These are phyloP conservation scores for Hippophae rhamnoides DNA, from an alignment of 306 rosid genomes.

Conservation along the genomic window DNA sequence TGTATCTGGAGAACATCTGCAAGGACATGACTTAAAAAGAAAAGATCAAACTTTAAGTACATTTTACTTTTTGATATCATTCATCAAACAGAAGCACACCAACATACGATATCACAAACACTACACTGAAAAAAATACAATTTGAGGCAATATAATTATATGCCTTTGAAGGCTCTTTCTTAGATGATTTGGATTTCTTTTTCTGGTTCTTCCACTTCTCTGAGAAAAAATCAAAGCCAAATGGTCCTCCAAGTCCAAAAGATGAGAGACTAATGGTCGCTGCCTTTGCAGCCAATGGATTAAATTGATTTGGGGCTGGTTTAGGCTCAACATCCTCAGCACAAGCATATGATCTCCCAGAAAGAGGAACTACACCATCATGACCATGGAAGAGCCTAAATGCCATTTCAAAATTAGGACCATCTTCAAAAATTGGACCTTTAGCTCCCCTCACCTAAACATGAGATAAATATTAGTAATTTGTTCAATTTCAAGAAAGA, in stretches of 20 bases:
- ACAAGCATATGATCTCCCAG: constrained; percentile 48
- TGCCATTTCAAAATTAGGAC: constrained; percentile 89
- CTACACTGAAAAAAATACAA: background rate
- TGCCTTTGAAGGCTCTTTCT: constrained; percentile 71
- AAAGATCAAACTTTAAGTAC: background rate
- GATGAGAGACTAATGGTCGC: constrained; percentile 96
- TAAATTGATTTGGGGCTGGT: constrained; percentile 49
- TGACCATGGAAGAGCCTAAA: constrained; percentile 91
- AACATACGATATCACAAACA: background rate
- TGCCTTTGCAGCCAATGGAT: constrained; percentile 96
- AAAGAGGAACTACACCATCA: constrained; percentile 91
- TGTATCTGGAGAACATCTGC: background rate
- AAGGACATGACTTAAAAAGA: background rate
- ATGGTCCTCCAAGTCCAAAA: constrained; percentile 86
- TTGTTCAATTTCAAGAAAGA: background rate
- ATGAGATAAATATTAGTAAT: constrained; percentile 20
- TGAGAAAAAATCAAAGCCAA: constrained; percentile 70
- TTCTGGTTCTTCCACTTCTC: constrained; percentile 72
- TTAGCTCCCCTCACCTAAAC: constrained; percentile 61
- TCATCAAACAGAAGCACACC: background rate
- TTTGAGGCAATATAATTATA: constrained; percentile 6
- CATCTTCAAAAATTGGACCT: constrained; percentile 99
- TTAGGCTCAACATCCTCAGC: constrained; percentile 39
- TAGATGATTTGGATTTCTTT: constrained; percentile 61
- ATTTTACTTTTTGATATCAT: background rate